phyloP scores from a whole-genome alignment of 192 early-diverging fungal species.

The Paraglomus brasilianum region DNA sequence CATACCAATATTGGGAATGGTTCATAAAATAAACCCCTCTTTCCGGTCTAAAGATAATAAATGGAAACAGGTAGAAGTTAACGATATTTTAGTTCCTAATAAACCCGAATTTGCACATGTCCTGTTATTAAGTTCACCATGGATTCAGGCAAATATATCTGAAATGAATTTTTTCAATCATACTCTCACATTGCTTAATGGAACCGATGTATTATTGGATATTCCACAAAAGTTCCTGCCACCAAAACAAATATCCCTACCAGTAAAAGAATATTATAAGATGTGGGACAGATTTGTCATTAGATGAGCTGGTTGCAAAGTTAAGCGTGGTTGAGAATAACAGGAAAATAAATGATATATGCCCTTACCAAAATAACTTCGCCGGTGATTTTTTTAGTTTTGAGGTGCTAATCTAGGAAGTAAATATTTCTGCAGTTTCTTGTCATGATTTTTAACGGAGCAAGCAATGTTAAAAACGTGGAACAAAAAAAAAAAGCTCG shows the following conservation, averaged over 20 bases:
- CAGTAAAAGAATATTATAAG: too few species aligned
- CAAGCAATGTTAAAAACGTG: too few species aligned
- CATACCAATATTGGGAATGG: constrained; percentile 15
- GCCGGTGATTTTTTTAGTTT: too few species aligned
- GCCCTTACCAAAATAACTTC: too few species aligned
- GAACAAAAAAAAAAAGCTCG: too few species aligned
- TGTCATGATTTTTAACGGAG: too few species aligned
- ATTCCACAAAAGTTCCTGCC: constrained; percentile 8
- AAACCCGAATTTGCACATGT: constrained; percentile 18
- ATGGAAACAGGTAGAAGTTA: constrained; percentile 23
- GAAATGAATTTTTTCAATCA: constrained; percentile 16
- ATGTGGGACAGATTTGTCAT: constrained; percentile 13
- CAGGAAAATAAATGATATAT: neutral
- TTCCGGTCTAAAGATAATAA: constrained; percentile 18
- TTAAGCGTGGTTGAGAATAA: constrained; percentile 17
- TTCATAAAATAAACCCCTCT: constrained; percentile 6
- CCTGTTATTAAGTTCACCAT: constrained; percentile 18
- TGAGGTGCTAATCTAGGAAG: too few species aligned
- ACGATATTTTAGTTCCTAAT: constrained; percentile 25
- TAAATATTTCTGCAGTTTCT: too few species aligned
- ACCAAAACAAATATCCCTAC: constrained; percentile 18
- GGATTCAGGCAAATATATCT: constrained; percentile 15
- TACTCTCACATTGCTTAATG: constrained; percentile 23
- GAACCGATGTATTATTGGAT: constrained; percentile 20
- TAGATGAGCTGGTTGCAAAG: constrained; percentile 17